Percentiles rank a stretch among this genome's conserved stretches.
phyloP scores from a whole-genome alignment of 768 basidiomycete species.

The Suillus tomentosus region DNA sequence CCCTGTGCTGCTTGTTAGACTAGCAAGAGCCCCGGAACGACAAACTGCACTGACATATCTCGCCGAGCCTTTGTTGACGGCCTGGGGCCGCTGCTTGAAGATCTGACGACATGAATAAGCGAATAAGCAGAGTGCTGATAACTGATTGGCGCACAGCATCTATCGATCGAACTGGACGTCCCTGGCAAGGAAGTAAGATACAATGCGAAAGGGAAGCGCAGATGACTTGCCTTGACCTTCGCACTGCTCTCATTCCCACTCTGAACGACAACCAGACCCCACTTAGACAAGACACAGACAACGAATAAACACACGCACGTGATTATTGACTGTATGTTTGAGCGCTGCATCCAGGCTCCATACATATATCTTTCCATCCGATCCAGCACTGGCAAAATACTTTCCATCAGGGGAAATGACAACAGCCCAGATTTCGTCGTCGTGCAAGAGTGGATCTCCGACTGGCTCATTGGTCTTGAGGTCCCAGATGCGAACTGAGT shows the following conservation, averaged over 20 bases:
- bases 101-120: background rate
- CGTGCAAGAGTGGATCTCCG: slow-evolving; percentile 62
- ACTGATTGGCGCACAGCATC: background rate
- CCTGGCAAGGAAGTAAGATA: background rate
- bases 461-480: background rate
- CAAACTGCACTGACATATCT: background rate
- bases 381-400: slow-evolving; percentile 78
- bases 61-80: background rate
- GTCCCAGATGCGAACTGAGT: too few relatives aligned
- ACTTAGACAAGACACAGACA: background rate
- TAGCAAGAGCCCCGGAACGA: background rate
- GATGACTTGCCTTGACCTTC: background rate
- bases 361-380: slow-evolving; percentile 71
- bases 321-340: too few relatives aligned
- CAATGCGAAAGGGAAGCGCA: background rate
- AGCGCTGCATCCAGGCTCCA: slow-evolving; percentile 66
- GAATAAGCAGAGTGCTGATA: background rate
- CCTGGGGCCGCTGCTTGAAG: background rate
- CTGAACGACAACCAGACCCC: background rate
- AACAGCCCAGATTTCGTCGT: slow-evolving; percentile 74
- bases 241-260: background rate
- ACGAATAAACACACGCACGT: background rate
- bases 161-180: background rate
- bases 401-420: slow-evolving; percentile 81
- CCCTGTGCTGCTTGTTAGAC: background rate